Evolutionary conservation across 352 stramenopile genomes (phyloP), one percentile per base, ranked within the genome.

Genomic region (Phytophthora boehmeriae): DNA sequence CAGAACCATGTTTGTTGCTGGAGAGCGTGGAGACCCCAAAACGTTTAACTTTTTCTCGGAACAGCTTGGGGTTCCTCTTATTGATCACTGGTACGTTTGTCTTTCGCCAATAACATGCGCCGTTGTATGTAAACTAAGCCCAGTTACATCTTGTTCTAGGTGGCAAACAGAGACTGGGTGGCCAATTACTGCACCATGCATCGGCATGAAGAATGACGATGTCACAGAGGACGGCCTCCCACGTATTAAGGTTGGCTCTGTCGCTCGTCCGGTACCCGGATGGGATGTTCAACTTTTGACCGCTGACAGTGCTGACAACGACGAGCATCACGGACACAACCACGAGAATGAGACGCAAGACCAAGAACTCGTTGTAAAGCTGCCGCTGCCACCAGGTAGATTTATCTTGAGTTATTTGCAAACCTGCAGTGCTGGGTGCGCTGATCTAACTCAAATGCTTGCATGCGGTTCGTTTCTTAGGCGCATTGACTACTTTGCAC

Each of bases 141-240:
- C 19, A 22, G 34, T 41, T 5, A 3, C 14, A 6, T 39, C 14
- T 50, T 63, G 30, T 20, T 50, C 22, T 44, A 80, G 72, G 72
- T 98, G 92, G 92, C 88, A 97, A 68, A 97, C 92, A 2, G 92
- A 98, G 64, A 89, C 89, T 23, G 89, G 88, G 22, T 96, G 86
- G 82, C 90, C 90, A 4, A 83, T 89, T 44, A 84, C 65, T 42
- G 78, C 80, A 1, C 80, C 83, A 35, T 88, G 81, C 28, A 63
- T 95, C 23, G 89, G 88, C 8, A 90, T 95, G 73, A 58, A 78
- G 44, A 87, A 79, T 20, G 46, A 76, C 54, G 89, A 76, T 43
- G 47, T 74, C 19, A 61, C 49, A 14, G 72, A 76, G 16, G 78
- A 75, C 17, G 51, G 63, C 1, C 63, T 76, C 27, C 80, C 80